Base-by-base conservation (phyloP, 2,329 filamentous ascomycete genomes). In the Curvularia spicifera region DNA sequence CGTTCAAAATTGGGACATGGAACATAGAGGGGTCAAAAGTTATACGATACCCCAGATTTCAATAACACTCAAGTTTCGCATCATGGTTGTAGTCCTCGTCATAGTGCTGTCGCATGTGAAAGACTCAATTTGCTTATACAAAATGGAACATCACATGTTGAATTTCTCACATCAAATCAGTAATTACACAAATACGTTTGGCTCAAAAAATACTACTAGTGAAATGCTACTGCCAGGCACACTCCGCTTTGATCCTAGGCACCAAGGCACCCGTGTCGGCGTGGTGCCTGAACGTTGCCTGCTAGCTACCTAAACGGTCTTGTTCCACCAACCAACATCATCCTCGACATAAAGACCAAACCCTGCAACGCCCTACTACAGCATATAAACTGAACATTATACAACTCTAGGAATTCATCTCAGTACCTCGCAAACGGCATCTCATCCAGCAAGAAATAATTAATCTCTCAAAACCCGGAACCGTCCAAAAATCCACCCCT, bases 11-110 rank as follows among this genome's bases (percentile, higher is more conserved):
- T 60, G 60, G 63, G 50, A 57, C 57, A 60, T 48, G 54, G 53
- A 61, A 57, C 57, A 65, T 69, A 69, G 66, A 71, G 56, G 59
- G 58, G 49, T 60, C 56, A 64, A 65, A 71, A 63, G 57, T 68
- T 56, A 62, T 64, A 71, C 67, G 73, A 76, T 75, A 76, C 73
- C 71, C 64, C 65, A 67, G 56, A 60, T 63, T 50, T 48, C 48
- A 43, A 46, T 44, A 15, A 22, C 13, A 37, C 12, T 51, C 15
- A 15, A 39, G 29, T 57, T 20, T 33, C 43, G 44, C n/a, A 1
- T 24, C 24, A 4, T 29, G 26, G 24, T n/a, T 29, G 22, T 33
- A 3, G 12, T 43, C 2, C 10, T 12, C 6, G 8, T 12, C 9
- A 8, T 22, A 20, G 4, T 20, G 13, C 5, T 45, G 5, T 18